phyloP scores from a whole-genome alignment of 1,139 yeast species.

The Kodamaea fungicola region DNA sequence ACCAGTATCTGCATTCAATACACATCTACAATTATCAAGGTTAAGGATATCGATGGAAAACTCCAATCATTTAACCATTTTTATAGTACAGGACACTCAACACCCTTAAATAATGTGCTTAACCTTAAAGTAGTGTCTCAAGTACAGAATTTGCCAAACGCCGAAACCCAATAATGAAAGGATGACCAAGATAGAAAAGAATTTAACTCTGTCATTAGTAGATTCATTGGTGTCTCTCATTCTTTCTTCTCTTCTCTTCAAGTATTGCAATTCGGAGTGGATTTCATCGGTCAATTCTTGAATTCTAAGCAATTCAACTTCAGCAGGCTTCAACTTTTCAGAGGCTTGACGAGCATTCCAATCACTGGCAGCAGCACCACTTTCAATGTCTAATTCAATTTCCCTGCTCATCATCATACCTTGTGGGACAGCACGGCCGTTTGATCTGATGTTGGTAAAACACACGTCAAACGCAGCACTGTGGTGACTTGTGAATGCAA shows the following conservation, averaged over 20 bases:
- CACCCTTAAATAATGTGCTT: constrained; percentile 74
- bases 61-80: too few species aligned
- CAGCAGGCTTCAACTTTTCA: constrained; percentile 90
- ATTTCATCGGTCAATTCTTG: constrained; percentile 84
- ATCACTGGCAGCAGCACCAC: constrained; percentile 96
- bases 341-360: constrained; percentile 94
- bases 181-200: constrained; percentile 71
- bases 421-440: constrained; percentile 12
- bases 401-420: constrained; percentile 44
- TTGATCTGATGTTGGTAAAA: constrained; percentile 58
- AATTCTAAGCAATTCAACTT: constrained; percentile 79
- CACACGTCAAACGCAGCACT: constrained; percentile 89
- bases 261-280: constrained; percentile 71
- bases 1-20: too few species aligned
- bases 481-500: constrained; percentile 81
- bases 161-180: constrained; percentile 74
- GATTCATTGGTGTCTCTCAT: constrained; percentile 96
- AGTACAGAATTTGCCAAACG: constrained; percentile 86
- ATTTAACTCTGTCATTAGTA: constrained; percentile 81
- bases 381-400: constrained; percentile 86
- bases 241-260: constrained; percentile 83
- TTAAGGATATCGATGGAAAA: too few species aligned
- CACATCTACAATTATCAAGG: too few species aligned
- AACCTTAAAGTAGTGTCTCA: constrained; percentile 89
- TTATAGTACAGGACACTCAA: not conserved